These are phyloP conservation scores for Leccinum pellstonianum DNA, from an alignment of 768 basidiomycete genomes.

Conservation along the genomic window DNA sequence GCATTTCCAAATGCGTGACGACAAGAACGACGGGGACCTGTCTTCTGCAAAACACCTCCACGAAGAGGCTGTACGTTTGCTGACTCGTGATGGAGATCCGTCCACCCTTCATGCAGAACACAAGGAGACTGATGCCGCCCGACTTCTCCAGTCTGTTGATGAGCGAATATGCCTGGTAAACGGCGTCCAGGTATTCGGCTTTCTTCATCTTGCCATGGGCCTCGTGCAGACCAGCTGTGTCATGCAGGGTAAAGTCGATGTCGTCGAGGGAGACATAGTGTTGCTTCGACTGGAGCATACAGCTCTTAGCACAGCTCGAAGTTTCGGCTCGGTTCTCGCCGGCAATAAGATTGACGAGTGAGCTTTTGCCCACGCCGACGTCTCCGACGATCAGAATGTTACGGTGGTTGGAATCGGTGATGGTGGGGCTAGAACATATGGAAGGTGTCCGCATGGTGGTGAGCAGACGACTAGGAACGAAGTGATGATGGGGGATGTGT, in stretches of 20 bases:
- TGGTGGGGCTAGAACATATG: conserved; percentile 15
- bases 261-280: conserved; percentile 22
- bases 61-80: conserved; percentile 35
- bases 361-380: conserved; percentile 38
- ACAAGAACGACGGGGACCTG: conserved; percentile 33
- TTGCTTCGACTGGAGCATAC: conserved; percentile 32
- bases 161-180: conserved; percentile 33
- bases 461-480: not conserved
- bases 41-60: conserved; percentile 38
- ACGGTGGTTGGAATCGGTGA: conserved; percentile 11
- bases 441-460: conserved; percentile 14
- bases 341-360: conserved; percentile 40
- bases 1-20: conserved; percentile 37
- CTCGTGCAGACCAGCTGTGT: conserved; percentile 31
- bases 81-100: conserved; percentile 25
- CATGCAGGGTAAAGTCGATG: conserved; percentile 23
- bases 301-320: conserved; percentile 34
- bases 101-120: conserved; percentile 33
- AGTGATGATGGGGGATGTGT: conserved; percentile 3
- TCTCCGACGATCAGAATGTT: conserved; percentile 31
- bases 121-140: conserved; percentile 29
- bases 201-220: conserved; percentile 25
- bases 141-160: conserved; percentile 30
- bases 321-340: conserved; percentile 26
- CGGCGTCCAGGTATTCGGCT: conserved; percentile 24